Conservation (phyloP, 83 land plant species). For the Thuja plicata region DNA sequence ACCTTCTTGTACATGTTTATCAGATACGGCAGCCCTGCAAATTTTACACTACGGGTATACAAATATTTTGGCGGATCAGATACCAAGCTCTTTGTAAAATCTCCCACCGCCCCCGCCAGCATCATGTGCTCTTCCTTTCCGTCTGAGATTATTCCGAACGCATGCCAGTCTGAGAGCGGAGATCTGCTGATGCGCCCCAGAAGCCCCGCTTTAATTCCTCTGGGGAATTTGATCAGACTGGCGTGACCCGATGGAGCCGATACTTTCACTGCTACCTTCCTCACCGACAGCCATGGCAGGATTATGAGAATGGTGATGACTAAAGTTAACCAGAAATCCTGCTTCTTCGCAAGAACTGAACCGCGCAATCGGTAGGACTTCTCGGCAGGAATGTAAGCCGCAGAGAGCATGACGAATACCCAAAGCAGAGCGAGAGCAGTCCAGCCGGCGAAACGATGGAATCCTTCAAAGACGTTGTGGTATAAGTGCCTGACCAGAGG, state of each 20-base stretch:
- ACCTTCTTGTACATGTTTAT: conserved; percentile 50
- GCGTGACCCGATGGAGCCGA: no score
- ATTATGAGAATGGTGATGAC: conserved; percentile 50
- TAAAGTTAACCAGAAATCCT: conserved; percentile 55
- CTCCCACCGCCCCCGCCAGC: conserved; percentile 17
- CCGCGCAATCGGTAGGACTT: conserved; percentile 28
- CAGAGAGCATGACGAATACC: conserved; percentile 41
- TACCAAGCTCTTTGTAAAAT: no score
- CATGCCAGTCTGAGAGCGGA: conserved; percentile 71
- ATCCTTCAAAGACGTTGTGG: conserved; percentile 22
- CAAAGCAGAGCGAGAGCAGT: conserved; percentile 51
- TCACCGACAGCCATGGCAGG: conserved; percentile 21
- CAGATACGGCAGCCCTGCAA: conserved; percentile 58
- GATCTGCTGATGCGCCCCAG: no score
- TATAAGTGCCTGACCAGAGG: no score
- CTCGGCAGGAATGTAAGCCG: conserved; percentile 33
- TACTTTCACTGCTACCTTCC: no score
- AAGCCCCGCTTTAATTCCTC: no score
- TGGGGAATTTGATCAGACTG: no score
- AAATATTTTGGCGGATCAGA: no score
- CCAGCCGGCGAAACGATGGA: conserved; percentile 65
- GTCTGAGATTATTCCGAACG: conserved; percentile 65
- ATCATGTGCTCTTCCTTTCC: conserved; percentile 52
- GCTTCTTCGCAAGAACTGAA: conserved; percentile 20
- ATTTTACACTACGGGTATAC: no score